Evolutionary conservation across 495 filamentous ascomycete species (phyloP), one percentile per base, ranked within the genome.

Genomic region (Xylaria sp.): DNA sequence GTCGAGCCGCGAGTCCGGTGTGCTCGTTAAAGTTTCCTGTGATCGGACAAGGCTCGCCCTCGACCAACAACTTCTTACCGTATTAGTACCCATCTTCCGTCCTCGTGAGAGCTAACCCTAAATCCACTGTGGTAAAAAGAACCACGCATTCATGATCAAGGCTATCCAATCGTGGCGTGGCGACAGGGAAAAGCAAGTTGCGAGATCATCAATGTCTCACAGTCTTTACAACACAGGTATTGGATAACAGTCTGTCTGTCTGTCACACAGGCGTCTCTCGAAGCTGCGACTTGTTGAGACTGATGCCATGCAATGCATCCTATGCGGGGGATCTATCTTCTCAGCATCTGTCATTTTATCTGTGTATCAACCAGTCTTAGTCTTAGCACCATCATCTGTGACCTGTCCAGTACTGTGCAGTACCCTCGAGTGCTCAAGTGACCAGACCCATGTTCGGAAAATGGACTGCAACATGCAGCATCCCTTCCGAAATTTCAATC

Each of bases 21-120:
- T 67, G 26, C 41, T 76, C 72, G 70, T 74, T 70, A 55, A 74
- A 72, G 73, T 69, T 73, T 72, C 72, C 74, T 64, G 37, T 15
- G 73, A 73, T 71, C 31, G 72, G 72, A 63, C 48, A 72, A 73
- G 69, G 61, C 72, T 71, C 52, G 52, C 43, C 19, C 29, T 67
- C 26, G 46, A 40, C 46, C 46, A 33, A 37, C 46, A 50, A 53
- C 64, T 67, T 35, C n/a, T 55, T 67, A 41, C 46, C 64, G 35
- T 55, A 55, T 67, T 24, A 8, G 64, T 50, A 50, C 48, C 43
- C 46, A 48, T 67, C 48, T 67, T 43, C 64, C 48, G 62, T 31
- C n/a, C 62, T 31, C 24, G 62, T 66, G 26, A 50, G 62, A 66
- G 37, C 59, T 61, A 40, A 24, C 12, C 37, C 43, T 19, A 48